Conservation (phyloP, 129 eudicot species). For the Mikania micrantha region DNA sequence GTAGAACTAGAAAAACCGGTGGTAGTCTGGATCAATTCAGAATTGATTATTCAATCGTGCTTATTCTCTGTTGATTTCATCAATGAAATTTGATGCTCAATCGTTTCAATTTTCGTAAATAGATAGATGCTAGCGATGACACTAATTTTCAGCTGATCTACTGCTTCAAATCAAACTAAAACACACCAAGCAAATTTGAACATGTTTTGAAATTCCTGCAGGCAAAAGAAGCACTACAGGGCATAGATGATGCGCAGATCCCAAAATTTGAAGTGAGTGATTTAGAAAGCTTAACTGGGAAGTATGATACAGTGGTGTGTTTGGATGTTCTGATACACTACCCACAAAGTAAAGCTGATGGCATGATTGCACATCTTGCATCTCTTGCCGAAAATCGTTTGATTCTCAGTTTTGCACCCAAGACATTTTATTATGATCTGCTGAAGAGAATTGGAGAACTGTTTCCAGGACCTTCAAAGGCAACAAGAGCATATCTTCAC, state of each 20-base stretch:
- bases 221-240: constrained; percentile 70
- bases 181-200: not conserved
- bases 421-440: constrained; percentile 69
- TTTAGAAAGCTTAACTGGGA: constrained; percentile 82
- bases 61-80: not conserved
- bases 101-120: not conserved
- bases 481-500: constrained; percentile 95
- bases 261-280: constrained; percentile 95
- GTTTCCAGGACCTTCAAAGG: constrained; percentile 98
- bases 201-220: constrained; percentile 26
- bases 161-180: not conserved
- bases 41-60: not conserved
- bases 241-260: constrained; percentile 35
- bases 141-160: not conserved
- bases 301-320: constrained; percentile 82
- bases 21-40: not conserved
- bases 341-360: constrained; percentile 96
- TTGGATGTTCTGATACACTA: constrained; percentile 91
- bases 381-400: constrained; percentile 82
- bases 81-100: not conserved
- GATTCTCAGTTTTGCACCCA: constrained; percentile 91
- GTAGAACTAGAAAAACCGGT: not conserved
- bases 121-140: not conserved
- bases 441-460: constrained; percentile 92
- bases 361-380: constrained; percentile 91